Conservation (phyloP, 441 rosid genomes). For the Erysimum cheiri region DNA sequence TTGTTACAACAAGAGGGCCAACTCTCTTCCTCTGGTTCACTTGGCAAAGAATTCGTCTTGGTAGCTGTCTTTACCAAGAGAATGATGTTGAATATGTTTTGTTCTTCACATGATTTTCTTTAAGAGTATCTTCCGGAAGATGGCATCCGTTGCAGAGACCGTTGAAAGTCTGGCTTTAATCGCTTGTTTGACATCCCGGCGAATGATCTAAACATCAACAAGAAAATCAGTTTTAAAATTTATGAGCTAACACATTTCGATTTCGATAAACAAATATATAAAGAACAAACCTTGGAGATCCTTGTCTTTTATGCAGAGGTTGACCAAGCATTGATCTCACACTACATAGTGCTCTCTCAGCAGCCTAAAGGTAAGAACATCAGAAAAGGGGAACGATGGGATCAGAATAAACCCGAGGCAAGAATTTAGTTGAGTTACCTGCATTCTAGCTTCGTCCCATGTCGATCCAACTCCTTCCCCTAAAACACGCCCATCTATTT, state of each 20-base stretch:
- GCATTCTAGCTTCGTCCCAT: conserved; percentile 96
- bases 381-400: conserved; percentile 26
- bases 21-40: conserved; percentile 15
- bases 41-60: conserved; percentile 24
- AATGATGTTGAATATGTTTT: background rate
- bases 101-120: conserved; percentile 4
- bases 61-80: conserved; percentile 24
- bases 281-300: conserved; percentile 76
- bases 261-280: conserved; percentile 7
- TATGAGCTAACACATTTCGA: conserved; percentile 1
- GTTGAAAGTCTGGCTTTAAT: conserved; percentile 71
- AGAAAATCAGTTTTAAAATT: conserved; percentile 1
- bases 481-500: conserved; percentile 86
- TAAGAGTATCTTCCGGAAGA: conserved; percentile 76
- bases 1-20: conserved; percentile 22
- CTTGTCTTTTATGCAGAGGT: conserved; percentile 68
- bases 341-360: conserved; percentile 87
- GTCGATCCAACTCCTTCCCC: conserved; percentile 89
- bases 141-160: conserved; percentile 72
- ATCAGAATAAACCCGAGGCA: conserved; percentile 17
- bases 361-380: conserved; percentile 63
- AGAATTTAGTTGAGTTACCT: conserved; percentile 51
- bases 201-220: conserved; percentile 54
- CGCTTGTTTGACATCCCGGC: conserved; percentile 81
- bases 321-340: conserved; percentile 74